A percentile compares a stretch with the other conserved stretches of the same genome.
Conservation (phyloP, 2,329 filamentous ascomycete genomes). For the Fusarium sp. region DNA sequence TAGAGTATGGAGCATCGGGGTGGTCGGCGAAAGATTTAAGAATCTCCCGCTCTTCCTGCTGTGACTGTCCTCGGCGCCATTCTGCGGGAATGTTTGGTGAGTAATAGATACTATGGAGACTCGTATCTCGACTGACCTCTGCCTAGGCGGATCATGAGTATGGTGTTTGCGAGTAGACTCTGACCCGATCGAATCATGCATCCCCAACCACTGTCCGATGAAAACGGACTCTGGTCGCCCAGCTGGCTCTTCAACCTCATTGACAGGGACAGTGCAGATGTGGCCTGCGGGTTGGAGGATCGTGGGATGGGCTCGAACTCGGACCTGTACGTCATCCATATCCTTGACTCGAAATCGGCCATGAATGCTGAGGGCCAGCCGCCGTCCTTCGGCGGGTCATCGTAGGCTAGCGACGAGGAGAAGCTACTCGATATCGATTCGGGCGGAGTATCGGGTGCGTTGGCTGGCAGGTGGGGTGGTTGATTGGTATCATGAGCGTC, state of each 20-base stretch:
- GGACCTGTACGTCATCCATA: conserved; percentile 97
- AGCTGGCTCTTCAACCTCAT: conserved; percentile 89
- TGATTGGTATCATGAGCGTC: conserved; percentile 36
- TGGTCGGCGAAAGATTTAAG: conserved; percentile 91
- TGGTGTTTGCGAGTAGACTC: conserved; percentile 89
- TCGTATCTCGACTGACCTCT: conserved; percentile 71
- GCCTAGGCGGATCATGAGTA: conserved; percentile 81
- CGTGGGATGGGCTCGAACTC: conserved; percentile 88
- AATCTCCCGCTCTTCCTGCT: conserved; percentile 77
- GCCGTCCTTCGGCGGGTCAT: conserved; percentile 60
- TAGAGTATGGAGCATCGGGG: conserved; percentile 88
- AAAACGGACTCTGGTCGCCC: conserved; percentile 85
- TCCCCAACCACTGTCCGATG: conserved; percentile 96
- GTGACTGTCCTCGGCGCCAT: conserved; percentile 78
- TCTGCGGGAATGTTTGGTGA: conserved; percentile 60
- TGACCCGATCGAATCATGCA: conserved; percentile 99
- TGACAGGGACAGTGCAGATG: conserved; percentile 81
- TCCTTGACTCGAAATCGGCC: conserved; percentile 90
- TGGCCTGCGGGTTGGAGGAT: conserved; percentile 81
- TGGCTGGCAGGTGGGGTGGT: conserved; percentile 42
- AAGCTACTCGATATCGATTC: conserved; percentile 68
- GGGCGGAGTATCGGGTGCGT: conserved; percentile 62
- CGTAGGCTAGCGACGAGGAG: conserved; percentile 67
- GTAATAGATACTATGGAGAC: background rate
- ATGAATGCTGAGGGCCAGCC: conserved; percentile 91